A percentile compares a stretch with the other conserved stretches of the same genome.
Conservation (phyloP, 2,329 filamentous ascomycete species). For the Aureobasidium lini region DNA sequence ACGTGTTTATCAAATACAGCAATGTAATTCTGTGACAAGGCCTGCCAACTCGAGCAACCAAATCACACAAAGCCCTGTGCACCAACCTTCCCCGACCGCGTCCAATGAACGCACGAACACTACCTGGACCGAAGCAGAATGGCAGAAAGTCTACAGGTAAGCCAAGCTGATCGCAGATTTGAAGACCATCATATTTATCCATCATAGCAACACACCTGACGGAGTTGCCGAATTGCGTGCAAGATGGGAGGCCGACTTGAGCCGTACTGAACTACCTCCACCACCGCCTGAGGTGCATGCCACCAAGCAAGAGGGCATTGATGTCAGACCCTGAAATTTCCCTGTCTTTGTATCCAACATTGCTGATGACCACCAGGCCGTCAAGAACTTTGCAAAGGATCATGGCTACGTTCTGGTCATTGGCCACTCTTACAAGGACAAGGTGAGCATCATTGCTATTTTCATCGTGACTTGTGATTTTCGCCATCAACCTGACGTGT, state of each 20-base stretch:
- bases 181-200: not conserved
- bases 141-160: constrained; percentile 14
- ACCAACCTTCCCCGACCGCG: constrained; percentile 2
- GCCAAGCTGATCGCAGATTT: not conserved
- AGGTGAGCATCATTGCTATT: constrained; percentile 8
- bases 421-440: constrained; percentile 18
- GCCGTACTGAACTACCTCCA: constrained; percentile 17
- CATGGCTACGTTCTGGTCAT: constrained; percentile 19
- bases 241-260: constrained; percentile 17
- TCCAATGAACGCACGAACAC: constrained; percentile 2
- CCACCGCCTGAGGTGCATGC: constrained; percentile 17
- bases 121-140: constrained; percentile 13
- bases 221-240: constrained; percentile 17
- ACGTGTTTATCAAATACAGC: constrained; percentile 1
- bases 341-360: not conserved
- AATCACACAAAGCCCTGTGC: constrained; percentile 4
- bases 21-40: not conserved
- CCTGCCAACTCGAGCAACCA: constrained; percentile 9
- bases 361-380: not conserved
- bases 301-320: constrained; percentile 17
- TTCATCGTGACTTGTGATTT: not conserved
- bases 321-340: not conserved
- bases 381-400: constrained; percentile 17
- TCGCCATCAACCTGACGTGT: not conserved
- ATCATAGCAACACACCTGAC: constrained; percentile 14